Conservation (phyloP, 768 basidiomycete species). For the Myochromella boudieri region DNA sequence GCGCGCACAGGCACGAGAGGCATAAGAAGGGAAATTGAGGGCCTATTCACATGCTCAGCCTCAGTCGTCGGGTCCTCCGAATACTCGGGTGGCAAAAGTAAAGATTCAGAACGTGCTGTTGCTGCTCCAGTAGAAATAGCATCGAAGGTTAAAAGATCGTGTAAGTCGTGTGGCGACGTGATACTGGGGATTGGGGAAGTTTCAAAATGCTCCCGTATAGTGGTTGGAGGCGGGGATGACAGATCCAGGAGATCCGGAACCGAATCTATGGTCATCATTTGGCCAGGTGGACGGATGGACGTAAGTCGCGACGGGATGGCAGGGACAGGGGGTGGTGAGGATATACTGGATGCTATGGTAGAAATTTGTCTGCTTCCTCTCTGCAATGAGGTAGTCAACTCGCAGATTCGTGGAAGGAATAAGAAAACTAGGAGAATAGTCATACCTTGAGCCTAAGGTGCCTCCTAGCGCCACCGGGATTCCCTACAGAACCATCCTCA, state of each 20-base stretch:
- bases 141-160: too few relatives aligned
- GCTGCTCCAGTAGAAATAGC: too few relatives aligned
- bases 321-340: background rate
- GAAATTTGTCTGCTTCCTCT: background rate
- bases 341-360: background rate
- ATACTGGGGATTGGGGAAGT: too few relatives aligned
- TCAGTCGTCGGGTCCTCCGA: too few relatives aligned
- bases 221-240: background rate
- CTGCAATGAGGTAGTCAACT: background rate
- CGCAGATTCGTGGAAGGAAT: background rate
- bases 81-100: too few relatives aligned
- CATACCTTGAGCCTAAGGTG: conserved; percentile 5
- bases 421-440: background rate
- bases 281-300: background rate
- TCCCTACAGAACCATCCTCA: conserved; percentile 20
- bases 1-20: too few relatives aligned
- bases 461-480: background rate
- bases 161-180: too few relatives aligned
- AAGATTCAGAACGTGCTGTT: too few relatives aligned
- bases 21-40: too few relatives aligned
- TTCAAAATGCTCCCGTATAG: too few relatives aligned
- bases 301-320: background rate
- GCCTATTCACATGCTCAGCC: too few relatives aligned
- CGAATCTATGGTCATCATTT: conserved; percentile 4
- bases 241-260: conserved; percentile 1